Evolutionary conservation across 768 basidiomycete genomes (phyloP), one percentile per base, ranked within the genome.

Genomic region (Lentinula lateritia): DNA sequence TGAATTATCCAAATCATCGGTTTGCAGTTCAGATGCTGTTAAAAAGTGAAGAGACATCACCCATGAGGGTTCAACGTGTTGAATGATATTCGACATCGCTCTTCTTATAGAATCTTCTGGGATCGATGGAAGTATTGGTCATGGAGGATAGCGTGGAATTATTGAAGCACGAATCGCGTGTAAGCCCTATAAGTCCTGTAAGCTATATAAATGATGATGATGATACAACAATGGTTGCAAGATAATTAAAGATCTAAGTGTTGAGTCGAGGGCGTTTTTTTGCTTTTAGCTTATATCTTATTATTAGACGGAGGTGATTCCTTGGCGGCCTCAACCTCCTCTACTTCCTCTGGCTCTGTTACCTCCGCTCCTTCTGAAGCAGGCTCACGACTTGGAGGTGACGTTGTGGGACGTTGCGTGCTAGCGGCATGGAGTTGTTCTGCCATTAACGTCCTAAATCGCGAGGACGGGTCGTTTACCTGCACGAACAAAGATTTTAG

Each of bases 401-500:
- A 42, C 32, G 38, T 32, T 20, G 20, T 2, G 6, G 10, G 9
- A 13, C 43, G 38, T 13, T 56, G 55, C 10, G 55, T 43, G n/a
- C 15, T 42, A 23, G 55, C 41, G 23, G 89, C 82, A 62, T 76
- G 83, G 50, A 96, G 76, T 69, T 97, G 95, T 3, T 93, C 92
- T 23, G 92, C 91, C 93, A 97, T 95, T 52, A 97, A 80, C 7
- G 79, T 76, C 10, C 93, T 83, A 80, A 97, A 97, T 58, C 93
- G 80, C 46, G 93, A 94, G 68, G 87, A 84, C 58, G 77, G 75
- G 32, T 80, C 80, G 63, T 82, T 78, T n/a, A 89, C 55, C 55
- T 56, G 13, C 10, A 20, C 5, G 9, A 6, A 10, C 39, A 2
- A 41, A 20, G 6, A 54, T 36, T 5, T 34, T 0, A 13, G 50